These are phyloP conservation scores for Claviceps quebecensis DNA, from an alignment of 2,329 filamentous ascomycete genomes.

Conservation along the genomic window DNA sequence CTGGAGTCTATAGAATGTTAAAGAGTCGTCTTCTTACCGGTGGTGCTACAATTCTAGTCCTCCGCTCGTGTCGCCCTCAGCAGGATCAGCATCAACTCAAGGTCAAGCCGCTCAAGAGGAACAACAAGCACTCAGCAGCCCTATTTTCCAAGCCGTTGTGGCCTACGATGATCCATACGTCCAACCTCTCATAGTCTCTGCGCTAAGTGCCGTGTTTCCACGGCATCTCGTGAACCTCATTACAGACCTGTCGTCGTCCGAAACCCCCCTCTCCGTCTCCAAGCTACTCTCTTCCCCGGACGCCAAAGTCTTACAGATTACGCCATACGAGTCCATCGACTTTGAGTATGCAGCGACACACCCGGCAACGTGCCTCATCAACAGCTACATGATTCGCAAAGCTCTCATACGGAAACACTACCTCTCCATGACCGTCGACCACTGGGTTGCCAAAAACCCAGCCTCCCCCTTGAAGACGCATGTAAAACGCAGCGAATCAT, in stretches of 20 bases:
- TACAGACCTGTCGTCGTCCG: constrained; percentile 22
- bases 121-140: neutral
- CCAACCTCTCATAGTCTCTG: constrained; percentile 65
- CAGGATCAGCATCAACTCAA: constrained; percentile 10
- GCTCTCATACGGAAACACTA: constrained; percentile 95
- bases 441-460: constrained; percentile 78
- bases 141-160: constrained; percentile 48
- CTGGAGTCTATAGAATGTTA: constrained; percentile 15
- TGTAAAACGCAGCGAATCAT: constrained; percentile 66
- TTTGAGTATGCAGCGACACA: constrained; percentile 60
- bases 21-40: constrained; percentile 19
- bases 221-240: constrained; percentile 40
- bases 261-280: constrained; percentile 21
- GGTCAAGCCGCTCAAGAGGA: constrained; percentile 4
- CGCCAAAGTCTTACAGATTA: constrained; percentile 57
- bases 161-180: constrained; percentile 84
- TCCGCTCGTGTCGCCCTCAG: constrained; percentile 4
- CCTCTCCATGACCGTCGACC: constrained; percentile 65
- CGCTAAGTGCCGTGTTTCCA: constrained; percentile 51
- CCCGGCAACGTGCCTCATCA: constrained; percentile 51
- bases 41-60: constrained; percentile 12
- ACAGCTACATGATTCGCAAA: constrained; percentile 91
- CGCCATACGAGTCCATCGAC: constrained; percentile 74
- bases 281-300: constrained; percentile 20
- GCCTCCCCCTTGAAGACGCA: constrained; percentile 52